These are phyloP conservation scores for Ceratobasidium papillatum DNA, from an alignment of 1,284 basidiomycete species.

Conservation along the genomic window DNA sequence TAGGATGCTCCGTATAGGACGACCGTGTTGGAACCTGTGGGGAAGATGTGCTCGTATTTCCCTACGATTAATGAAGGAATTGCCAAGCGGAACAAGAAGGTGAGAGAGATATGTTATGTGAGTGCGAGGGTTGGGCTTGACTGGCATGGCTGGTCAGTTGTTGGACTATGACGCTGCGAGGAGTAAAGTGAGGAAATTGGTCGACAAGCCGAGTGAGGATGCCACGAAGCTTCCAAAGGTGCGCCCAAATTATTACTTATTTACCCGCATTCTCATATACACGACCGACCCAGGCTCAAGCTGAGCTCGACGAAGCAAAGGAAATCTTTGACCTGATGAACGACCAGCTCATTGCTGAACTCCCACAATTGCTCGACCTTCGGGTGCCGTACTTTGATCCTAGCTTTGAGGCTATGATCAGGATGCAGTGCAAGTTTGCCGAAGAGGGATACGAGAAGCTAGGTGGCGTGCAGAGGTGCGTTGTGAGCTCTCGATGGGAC, in stretches of 20 bases:
- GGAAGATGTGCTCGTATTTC: slow-evolving; percentile 96
- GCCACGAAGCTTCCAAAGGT: slow-evolving; percentile 89
- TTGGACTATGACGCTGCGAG: slow-evolving; percentile 95
- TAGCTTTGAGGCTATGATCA: slow-evolving; percentile 98
- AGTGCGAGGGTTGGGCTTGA: not conserved
- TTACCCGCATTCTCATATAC: not conserved
- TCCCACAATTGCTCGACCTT: slow-evolving; percentile 92
- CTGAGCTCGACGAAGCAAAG: slow-evolving; percentile 93
- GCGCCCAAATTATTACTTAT: slow-evolving; percentile 45
- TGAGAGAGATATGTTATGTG: slow-evolving; percentile 51
- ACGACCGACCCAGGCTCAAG: slow-evolving; percentile 73
- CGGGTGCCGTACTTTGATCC: slow-evolving; percentile 98
- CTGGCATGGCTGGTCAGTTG: slow-evolving; percentile 61
- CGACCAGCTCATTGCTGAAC: slow-evolving; percentile 87
- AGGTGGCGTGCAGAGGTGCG: slow-evolving; percentile 89
- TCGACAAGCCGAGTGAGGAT: slow-evolving; percentile 95
- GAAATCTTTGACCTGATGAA: slow-evolving; percentile 95
- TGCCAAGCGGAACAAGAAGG: slow-evolving; percentile 95
- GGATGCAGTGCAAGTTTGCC: slow-evolving; percentile 96
- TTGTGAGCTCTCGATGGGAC: slow-evolving; percentile 2
- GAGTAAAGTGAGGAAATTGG: slow-evolving; percentile 85
- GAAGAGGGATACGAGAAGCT: slow-evolving; percentile 99
- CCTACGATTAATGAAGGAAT: slow-evolving; percentile 95
- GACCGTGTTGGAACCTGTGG: slow-evolving; percentile 93
- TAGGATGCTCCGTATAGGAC: slow-evolving; percentile 95